Conservation (phyloP, 2,329 filamentous ascomycete species). For the Paracorniculantispora psalliotae region DNA sequence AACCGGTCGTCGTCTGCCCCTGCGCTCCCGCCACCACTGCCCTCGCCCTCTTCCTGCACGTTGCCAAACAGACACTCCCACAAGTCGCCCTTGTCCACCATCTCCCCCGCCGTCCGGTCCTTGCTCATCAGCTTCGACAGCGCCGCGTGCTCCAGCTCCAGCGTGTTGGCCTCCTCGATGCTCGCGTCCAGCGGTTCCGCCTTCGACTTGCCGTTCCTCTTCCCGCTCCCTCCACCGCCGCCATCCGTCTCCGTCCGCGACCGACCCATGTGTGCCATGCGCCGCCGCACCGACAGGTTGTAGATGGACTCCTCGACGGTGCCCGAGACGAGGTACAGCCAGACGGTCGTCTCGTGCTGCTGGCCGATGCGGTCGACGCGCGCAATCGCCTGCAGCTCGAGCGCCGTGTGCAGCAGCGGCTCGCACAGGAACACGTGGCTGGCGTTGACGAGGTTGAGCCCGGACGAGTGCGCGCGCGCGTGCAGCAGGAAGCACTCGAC, state of each 20-base stretch:
- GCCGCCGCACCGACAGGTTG: constrained; percentile 72
- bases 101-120: constrained; percentile 68
- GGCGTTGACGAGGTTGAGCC: constrained; percentile 86
- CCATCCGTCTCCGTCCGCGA: constrained; percentile 26
- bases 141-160: constrained; percentile 71
- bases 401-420: constrained; percentile 84
- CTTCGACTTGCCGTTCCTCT: constrained; percentile 30
- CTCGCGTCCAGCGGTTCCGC: constrained; percentile 52
- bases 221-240: constrained; percentile 19
- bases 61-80: constrained; percentile 84
- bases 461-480: constrained; percentile 81
- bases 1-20: constrained; percentile 19
- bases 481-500: constrained; percentile 85
- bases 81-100: constrained; percentile 71
- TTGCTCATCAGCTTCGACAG: constrained; percentile 67
- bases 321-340: constrained; percentile 87
- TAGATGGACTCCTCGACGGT: constrained; percentile 93
- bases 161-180: constrained; percentile 78
- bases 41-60: constrained; percentile 18
- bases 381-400: constrained; percentile 92
- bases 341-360: constrained; percentile 80
- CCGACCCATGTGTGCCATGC: constrained; percentile 73
- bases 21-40: constrained; percentile 19
- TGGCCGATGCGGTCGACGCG: constrained; percentile 95
- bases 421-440: constrained; percentile 94